phyloP scores from a whole-genome alignment of 108 stramenopile genomes.

The Skeletonema potamos region DNA sequence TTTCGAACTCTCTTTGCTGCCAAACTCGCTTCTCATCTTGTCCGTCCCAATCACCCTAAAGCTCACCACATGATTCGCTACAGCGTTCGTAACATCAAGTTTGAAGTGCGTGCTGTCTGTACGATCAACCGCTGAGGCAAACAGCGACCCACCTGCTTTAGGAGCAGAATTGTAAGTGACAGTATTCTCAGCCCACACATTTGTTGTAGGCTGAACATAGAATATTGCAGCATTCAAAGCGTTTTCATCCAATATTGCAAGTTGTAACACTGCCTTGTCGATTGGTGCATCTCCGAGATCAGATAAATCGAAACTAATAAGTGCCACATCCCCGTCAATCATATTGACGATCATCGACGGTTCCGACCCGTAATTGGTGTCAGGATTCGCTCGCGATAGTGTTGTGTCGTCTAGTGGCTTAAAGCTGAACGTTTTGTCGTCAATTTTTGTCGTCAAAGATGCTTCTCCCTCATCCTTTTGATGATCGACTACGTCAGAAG shows the following conservation, averaged over 20 bases:
- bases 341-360: conserved; percentile 5
- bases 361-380: conserved; percentile 10
- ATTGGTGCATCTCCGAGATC: not conserved
- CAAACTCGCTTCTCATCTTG: conserved; percentile 6
- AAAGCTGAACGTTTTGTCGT: conserved; percentile 10
- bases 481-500: not conserved
- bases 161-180: conserved; percentile 18
- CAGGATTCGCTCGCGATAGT: conserved; percentile 4
- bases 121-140: conserved; percentile 1
- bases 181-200: conserved; percentile 13
- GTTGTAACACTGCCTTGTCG: conserved; percentile 11
- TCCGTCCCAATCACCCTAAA: conserved; percentile 16
- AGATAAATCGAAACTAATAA: conserved; percentile 21
- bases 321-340: conserved; percentile 17
- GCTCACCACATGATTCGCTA: conserved; percentile 3
- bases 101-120: not conserved
- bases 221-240: not conserved
- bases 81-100: conserved; percentile 12
- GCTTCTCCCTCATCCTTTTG: not conserved
- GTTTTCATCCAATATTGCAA: conserved; percentile 5
- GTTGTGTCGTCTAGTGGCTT: conserved; percentile 15
- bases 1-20: conserved; percentile 1
- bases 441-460: conserved; percentile 8
- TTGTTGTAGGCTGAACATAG: conserved; percentile 13
- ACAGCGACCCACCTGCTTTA: not conserved